Evolutionary conservation across 2,329 filamentous ascomycete species (phyloP).

Genomic region (Escovopsis sp.): DNA sequence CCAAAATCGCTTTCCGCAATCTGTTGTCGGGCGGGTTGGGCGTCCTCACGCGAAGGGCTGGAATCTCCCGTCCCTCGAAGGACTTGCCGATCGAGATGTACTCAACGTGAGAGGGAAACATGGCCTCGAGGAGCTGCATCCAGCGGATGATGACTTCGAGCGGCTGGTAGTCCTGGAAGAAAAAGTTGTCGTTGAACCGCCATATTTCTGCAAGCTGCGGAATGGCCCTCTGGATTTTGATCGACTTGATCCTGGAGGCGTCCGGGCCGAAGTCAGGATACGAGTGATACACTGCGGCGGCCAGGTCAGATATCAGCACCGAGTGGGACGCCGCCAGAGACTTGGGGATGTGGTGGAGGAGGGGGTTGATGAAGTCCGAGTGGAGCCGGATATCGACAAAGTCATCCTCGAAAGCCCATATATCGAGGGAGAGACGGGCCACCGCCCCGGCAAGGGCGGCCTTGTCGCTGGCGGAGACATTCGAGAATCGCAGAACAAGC

Average conservation of each 20-base stretch:
- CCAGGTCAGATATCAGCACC: constrained; percentile 66
- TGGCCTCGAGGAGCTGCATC: constrained; percentile 79
- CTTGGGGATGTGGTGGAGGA: constrained; percentile 63
- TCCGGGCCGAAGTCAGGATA: constrained; percentile 14
- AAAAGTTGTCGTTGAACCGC: constrained; percentile 50
- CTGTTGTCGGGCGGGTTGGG: constrained; percentile 27
- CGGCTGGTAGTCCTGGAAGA: constrained; percentile 88
- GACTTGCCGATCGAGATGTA: constrained; percentile 68
- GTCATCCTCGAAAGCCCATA: constrained; percentile 73
- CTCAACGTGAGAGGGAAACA: constrained; percentile 71
- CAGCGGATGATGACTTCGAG: constrained; percentile 70
- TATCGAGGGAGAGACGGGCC: constrained; percentile 65
- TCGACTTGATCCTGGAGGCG: constrained; percentile 7
- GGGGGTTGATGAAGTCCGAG: constrained; percentile 59
- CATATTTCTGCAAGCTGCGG: constrained; percentile 17
- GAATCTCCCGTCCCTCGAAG: constrained; percentile 76
- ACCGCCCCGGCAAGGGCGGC: constrained; percentile 57
- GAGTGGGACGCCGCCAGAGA: constrained; percentile 59
- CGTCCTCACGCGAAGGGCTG: constrained; percentile 61
- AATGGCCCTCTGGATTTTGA: constrained; percentile 1
- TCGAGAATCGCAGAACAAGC: constrained; percentile 79
- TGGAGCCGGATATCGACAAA: constrained; percentile 76
- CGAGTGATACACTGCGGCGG: constrained; percentile 54
- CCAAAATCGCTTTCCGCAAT: constrained; percentile 60
- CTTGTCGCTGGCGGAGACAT: constrained; percentile 55